Percentiles rank a stretch among this genome's conserved stretches.
Conservation (phyloP, 306 rosid species). For the Oxytropis ochrocephala region DNA sequence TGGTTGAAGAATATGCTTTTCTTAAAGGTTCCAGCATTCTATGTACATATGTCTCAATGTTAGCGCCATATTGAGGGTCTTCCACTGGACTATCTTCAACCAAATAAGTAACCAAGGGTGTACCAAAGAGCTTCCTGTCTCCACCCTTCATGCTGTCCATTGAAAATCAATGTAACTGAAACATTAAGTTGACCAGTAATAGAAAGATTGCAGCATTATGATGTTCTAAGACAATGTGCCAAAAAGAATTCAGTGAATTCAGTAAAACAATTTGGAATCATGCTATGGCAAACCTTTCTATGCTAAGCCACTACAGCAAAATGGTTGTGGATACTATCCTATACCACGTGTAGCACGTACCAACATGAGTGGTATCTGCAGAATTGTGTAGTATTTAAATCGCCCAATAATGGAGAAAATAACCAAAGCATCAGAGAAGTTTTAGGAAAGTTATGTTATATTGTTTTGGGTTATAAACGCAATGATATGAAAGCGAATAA, state of each 20-base stretch:
- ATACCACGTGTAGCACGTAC: conserved; percentile 9
- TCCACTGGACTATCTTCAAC: conserved; percentile 15
- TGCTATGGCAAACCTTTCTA: not conserved
- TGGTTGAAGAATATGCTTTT: conserved; percentile 46
- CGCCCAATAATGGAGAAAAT: conserved; percentile 6
- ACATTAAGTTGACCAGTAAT: conserved; percentile 16
- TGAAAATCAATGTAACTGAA: conserved; percentile 34
- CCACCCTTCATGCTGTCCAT: conserved; percentile 50
- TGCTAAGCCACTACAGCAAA: conserved; percentile 4
- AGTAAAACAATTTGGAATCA: conserved; percentile 7
- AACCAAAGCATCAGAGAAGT: not conserved
- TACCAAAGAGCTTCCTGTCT: conserved; percentile 72
- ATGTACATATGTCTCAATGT: conserved; percentile 46
- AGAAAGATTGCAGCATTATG: conserved; percentile 11
- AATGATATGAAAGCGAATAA: not conserved
- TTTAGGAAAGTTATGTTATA: conserved; percentile 1
- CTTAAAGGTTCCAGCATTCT: conserved; percentile 67
- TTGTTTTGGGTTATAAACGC: not conserved
- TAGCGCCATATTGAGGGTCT: conserved; percentile 49
- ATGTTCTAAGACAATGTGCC: conserved; percentile 12
- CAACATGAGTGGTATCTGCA: conserved; percentile 13
- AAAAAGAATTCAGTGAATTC: conserved; percentile 17
- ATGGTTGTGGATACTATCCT: not conserved
- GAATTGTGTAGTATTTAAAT: conserved; percentile 1
- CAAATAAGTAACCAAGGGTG: conserved; percentile 79